Percentiles rank a stretch among this genome's conserved stretches.
phyloP scores from a whole-genome alignment of 495 filamentous ascomycete genomes.

The Cladorrhinum samala region DNA sequence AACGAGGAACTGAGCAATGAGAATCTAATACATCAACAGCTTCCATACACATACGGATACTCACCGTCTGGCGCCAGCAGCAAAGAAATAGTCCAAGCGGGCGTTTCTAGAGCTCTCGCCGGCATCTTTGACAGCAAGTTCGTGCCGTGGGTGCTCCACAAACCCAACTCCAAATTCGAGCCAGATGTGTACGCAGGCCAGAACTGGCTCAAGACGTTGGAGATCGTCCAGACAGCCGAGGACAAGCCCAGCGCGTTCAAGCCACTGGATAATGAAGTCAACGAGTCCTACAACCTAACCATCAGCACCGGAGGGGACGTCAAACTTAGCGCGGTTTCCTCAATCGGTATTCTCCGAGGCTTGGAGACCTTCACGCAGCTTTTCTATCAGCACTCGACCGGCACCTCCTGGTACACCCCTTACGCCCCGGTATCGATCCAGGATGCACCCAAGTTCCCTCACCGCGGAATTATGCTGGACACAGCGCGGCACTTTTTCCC shows the following conservation, averaged over 20 bases:
- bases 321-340: conserved; percentile 55
- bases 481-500: conserved; percentile 60
- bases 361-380: conserved; percentile 69
- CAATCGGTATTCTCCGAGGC: conserved; percentile 59
- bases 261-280: conserved; percentile 54
- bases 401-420: conserved; percentile 53
- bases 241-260: conserved; percentile 52
- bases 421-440: conserved; percentile 59
- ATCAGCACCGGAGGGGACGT: conserved; percentile 48
- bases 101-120: conserved; percentile 38
- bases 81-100: conserved; percentile 44
- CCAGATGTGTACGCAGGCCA: conserved; percentile 41
- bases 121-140: conserved; percentile 57
- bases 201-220: conserved; percentile 47
- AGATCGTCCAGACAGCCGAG: conserved; percentile 50
- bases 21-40: conserved; percentile 29
- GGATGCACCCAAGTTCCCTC: conserved; percentile 60
- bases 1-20: conserved; percentile 20
- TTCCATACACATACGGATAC: conserved; percentile 39
- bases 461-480: conserved; percentile 72
- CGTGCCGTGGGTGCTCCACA: conserved; percentile 71
- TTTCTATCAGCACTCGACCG: conserved; percentile 60
- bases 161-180: conserved; percentile 54
- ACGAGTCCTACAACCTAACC: conserved; percentile 67
- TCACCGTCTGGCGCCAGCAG: conserved; percentile 32